Conservation (phyloP, 768 basidiomycete genomes). For the Kwoniella pini region DNA sequence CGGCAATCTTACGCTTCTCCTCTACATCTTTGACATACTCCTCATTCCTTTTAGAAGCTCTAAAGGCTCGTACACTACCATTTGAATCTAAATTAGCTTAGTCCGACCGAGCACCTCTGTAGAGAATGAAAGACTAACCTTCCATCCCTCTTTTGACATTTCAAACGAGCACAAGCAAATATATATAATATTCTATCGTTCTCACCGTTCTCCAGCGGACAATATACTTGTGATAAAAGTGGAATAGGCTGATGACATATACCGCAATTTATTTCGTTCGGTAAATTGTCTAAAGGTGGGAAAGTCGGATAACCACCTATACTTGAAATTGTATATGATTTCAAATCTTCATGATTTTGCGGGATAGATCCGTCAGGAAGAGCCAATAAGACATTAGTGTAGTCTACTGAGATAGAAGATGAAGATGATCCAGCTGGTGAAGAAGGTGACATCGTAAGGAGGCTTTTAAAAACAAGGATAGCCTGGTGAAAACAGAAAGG, state of each 20-base stretch:
- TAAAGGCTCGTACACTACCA: constrained; percentile 47
- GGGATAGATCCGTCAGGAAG: constrained; percentile 50
- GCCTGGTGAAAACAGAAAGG: background rate
- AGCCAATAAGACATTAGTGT: constrained; percentile 44
- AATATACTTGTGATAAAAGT: constrained; percentile 51
- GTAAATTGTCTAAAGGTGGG: constrained; percentile 33
- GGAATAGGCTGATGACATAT: constrained; percentile 48
- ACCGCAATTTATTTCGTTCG: constrained; percentile 36
- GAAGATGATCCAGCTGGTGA: constrained; percentile 43
- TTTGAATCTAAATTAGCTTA: background rate
- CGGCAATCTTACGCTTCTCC: constrained; percentile 33
- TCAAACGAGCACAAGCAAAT: constrained; percentile 41
- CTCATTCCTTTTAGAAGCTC: constrained; percentile 50
- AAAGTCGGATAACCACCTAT: constrained; percentile 53
- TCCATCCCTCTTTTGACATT: constrained; percentile 48
- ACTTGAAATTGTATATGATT: constrained; percentile 36
- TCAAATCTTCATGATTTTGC: constrained; percentile 26
- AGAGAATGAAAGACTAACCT: constrained; percentile 25
- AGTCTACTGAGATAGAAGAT: constrained; percentile 36
- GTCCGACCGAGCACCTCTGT: background rate
- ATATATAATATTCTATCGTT: constrained; percentile 53
- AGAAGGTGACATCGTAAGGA: constrained; percentile 34
- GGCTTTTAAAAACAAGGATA: background rate
- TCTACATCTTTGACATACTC: constrained; percentile 49
- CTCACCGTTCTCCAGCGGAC: constrained; percentile 52